Percentiles rank a stretch among this genome's conserved stretches.
phyloP scores from a whole-genome alignment of 2,329 filamentous ascomycete species.

The Cytospora mali region DNA sequence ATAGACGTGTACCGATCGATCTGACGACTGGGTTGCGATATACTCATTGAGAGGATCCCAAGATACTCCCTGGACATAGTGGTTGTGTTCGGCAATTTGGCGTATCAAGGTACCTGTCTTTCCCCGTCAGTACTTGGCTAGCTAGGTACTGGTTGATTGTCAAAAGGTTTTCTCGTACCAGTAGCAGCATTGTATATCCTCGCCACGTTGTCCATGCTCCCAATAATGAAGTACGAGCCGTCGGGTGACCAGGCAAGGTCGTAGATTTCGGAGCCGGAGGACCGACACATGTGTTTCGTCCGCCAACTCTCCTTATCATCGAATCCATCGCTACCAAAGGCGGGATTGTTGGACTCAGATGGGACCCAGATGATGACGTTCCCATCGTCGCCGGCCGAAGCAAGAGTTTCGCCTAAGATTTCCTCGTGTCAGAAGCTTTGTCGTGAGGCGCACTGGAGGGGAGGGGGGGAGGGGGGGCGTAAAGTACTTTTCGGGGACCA shows the following conservation, averaged over 20 bases:
- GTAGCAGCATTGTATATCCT: conserved; percentile 94
- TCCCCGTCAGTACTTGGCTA: background rate
- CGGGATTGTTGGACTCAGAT: conserved; percentile 70
- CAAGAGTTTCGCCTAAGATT: conserved; percentile 78
- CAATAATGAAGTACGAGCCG: conserved; percentile 92
- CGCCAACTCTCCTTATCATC: conserved; percentile 98
- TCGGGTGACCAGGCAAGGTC: conserved; percentile 99
- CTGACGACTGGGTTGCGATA: conserved; percentile 96
- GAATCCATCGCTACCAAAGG: conserved; percentile 78
- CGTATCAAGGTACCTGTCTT: conserved; percentile 66
- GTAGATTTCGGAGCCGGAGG: conserved; percentile 94
- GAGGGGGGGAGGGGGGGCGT: conserved; percentile 9
- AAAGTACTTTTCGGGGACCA: conserved; percentile 86
- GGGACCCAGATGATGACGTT: conserved; percentile 97
- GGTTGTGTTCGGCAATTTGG: conserved; percentile 95
- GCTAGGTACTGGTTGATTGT: background rate
- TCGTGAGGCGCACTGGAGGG: background rate
- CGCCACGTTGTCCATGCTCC: conserved; percentile 98
- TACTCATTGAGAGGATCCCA: conserved; percentile 99
- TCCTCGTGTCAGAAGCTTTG: conserved; percentile 9
- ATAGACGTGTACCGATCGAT: conserved; percentile 97
- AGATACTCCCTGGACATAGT: conserved; percentile 96
- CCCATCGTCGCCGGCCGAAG: conserved; percentile 94
- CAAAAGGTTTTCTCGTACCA: conserved; percentile 52
- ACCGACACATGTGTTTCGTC: conserved; percentile 96